These are phyloP conservation scores for Ambrosiella cleistominuta DNA, from an alignment of 2,329 filamentous ascomycete genomes.

Conservation along the genomic window DNA sequence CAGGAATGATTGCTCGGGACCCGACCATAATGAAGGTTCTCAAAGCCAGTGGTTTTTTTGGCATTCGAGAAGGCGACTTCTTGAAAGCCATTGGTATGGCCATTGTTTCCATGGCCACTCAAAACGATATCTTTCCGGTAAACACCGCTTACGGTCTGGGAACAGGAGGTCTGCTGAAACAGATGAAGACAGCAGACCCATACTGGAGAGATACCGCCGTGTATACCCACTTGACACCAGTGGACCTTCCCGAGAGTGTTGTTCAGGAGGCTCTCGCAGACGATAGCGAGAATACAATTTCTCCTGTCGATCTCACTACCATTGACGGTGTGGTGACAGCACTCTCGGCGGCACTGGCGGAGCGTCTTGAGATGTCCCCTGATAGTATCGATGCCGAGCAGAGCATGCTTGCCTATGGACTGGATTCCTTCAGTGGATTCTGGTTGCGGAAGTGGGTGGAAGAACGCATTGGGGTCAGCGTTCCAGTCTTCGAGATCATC, in stretches of 20 bases:
- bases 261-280: background rate
- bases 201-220: constrained; percentile 35
- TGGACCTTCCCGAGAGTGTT: constrained; percentile 22
- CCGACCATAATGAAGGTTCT: constrained; percentile 30
- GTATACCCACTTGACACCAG: constrained; percentile 29
- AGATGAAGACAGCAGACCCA: constrained; percentile 34
- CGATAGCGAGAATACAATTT: constrained; percentile 14
- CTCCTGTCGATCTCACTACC: background rate
- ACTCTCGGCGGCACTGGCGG: constrained; percentile 16
- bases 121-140: constrained; percentile 20
- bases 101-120: constrained; percentile 19
- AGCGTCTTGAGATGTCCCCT: constrained; percentile 25
- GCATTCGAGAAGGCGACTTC: constrained; percentile 33
- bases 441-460: constrained; percentile 34
- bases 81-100: constrained; percentile 29
- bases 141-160: constrained; percentile 36
- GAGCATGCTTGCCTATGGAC: constrained; percentile 29
- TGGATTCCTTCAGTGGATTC: constrained; percentile 36
- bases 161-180: constrained; percentile 34
- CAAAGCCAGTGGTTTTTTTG: constrained; percentile 34
- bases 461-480: constrained; percentile 25
- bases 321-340: constrained; percentile 18
- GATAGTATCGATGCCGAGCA: constrained; percentile 27
- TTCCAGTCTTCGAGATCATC: constrained; percentile 32
- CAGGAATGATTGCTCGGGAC: constrained; percentile 36